phyloP scores from a whole-genome alignment of 2,329 filamentous ascomycete genomes.

The Fusarium sp. region DNA sequence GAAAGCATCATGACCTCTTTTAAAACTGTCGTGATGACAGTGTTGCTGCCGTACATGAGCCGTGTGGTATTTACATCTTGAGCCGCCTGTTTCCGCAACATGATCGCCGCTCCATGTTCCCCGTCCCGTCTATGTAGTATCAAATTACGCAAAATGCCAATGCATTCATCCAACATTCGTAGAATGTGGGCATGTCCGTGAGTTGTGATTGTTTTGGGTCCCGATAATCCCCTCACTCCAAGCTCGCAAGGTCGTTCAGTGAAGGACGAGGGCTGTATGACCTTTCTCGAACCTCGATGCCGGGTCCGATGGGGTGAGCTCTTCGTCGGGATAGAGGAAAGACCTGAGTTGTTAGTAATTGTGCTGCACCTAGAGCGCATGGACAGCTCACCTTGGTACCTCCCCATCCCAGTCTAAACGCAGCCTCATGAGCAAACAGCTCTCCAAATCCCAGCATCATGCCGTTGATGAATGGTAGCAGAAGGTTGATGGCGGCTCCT shows the following conservation, averaged over 20 bases:
- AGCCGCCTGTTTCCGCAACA: slow-evolving; percentile 16
- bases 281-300: slow-evolving; percentile 82
- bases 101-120: slow-evolving; percentile 27
- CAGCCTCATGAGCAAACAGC: slow-evolving; percentile 94
- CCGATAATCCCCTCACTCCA: slow-evolving; percentile 65
- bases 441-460: slow-evolving; percentile 99
- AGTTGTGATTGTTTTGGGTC: neutral
- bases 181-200: neutral
- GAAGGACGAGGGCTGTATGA: slow-evolving; percentile 65
- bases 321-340: slow-evolving; percentile 71
- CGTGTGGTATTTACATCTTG: slow-evolving; percentile 40
- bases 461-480: slow-evolving; percentile 95
- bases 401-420: slow-evolving; percentile 92
- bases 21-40: neutral
- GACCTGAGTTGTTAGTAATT: slow-evolving; percentile 64
- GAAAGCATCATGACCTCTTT: neutral
- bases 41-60: slow-evolving; percentile 1
- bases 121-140: slow-evolving; percentile 39
- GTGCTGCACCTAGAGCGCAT: no score
- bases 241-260: slow-evolving; percentile 73
- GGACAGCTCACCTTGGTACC: slow-evolving; percentile 87
- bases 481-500: slow-evolving; percentile 93
- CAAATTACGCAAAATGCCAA: slow-evolving; percentile 40
- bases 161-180: slow-evolving; percentile 24
- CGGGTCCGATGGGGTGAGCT: slow-evolving; percentile 78